Evolutionary conservation across 2,329 filamentous ascomycete species (phyloP).

Genomic region (Cladorrhinum sp.): DNA sequence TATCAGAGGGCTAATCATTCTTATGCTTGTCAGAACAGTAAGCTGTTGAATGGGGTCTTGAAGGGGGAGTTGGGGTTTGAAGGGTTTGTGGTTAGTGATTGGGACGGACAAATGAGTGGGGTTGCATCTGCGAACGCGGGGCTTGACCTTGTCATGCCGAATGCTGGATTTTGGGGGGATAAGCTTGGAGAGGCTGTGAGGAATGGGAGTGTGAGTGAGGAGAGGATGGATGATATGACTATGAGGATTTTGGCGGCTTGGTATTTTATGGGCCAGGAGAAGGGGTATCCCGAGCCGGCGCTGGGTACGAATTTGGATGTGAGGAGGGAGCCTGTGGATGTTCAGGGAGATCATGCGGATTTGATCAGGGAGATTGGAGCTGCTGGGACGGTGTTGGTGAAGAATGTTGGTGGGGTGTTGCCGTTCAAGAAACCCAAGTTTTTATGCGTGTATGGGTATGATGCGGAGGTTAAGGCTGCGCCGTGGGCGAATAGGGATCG

Average conservation of each 20-base stretch:
- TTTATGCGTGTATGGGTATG: conserved; percentile 59
- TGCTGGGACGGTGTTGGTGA: conserved; percentile 28
- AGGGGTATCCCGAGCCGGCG: conserved; percentile 23
- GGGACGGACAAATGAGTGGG: conserved; percentile 62
- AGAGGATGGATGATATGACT: conserved; percentile 74
- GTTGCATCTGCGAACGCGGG: conserved; percentile 54
- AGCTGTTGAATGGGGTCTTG: conserved; percentile 64
- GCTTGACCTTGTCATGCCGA: conserved; percentile 69
- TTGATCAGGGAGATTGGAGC: conserved; percentile 40
- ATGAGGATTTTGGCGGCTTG: conserved; percentile 56
- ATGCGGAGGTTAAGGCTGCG: conserved; percentile 51
- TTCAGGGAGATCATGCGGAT: conserved; percentile 26
- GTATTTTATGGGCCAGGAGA: conserved; percentile 35
- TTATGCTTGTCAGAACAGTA: conserved; percentile 71
- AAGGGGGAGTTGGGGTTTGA: conserved; percentile 63
- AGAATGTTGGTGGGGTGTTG: conserved; percentile 45
- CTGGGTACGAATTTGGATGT: conserved; percentile 19
- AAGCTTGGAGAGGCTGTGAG: conserved; percentile 73
- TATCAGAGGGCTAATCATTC: conserved; percentile 71
- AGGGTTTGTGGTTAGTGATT: conserved; percentile 67
- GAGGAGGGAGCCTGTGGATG: conserved; percentile 25
- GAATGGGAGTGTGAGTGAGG: conserved; percentile 71
- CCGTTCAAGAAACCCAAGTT: conserved; percentile 49
- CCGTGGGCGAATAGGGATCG: conserved; percentile 48
- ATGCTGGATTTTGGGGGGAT: conserved; percentile 53